Evolutionary conservation across 306 rosid species (phyloP), one percentile per base, ranked within the genome.

Genomic region (Castanea crenata): DNA sequence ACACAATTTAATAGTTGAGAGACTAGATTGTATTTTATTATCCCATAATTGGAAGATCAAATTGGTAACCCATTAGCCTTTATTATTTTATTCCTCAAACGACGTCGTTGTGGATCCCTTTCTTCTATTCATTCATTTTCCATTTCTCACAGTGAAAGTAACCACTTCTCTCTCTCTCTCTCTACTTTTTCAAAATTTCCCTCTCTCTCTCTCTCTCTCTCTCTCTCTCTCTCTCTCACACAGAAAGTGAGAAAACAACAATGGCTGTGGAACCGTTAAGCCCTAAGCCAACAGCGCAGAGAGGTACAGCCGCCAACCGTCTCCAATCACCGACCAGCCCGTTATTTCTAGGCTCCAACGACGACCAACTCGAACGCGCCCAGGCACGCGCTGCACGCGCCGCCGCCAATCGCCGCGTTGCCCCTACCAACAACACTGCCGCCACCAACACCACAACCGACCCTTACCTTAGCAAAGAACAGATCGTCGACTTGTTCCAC

Each of bases 321-420:
- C 81, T 88, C 76, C 92, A 84, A 79, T 88, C 92, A 79, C 88
- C 90, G 25, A 86, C 84, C 21, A 88, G 88, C 78, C 92, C 90
- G 59, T 86, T 88, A 76, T 84, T 82, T 83, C 77, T 88, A 41
- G 84, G 82, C 76, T 88, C 90, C 81, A 88, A 88, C 19, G 85
- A 88, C 38, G 92, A 88, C 82, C 46, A 84, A 74, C 90, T 75
- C 58, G 90, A 88, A 74, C 88, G 92, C 11, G 85, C 85, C 19
- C 88, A 82, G 85, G 88, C 92, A 52, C 87, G 90, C 20, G 88
- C 92, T 3, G 87, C 85, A 13, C 90, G 85, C 27, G 85, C 92
- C 7, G 90, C 90, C 2, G 88, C 88, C 0, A 84, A 71, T 64
- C 87, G 92, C n/a, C 82, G 92, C 18, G 84, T 77, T 34, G 71